Base-by-base conservation (phyloP, 2,329 filamentous ascomycete genomes). In the Rasamsonia emersonii region DNA sequence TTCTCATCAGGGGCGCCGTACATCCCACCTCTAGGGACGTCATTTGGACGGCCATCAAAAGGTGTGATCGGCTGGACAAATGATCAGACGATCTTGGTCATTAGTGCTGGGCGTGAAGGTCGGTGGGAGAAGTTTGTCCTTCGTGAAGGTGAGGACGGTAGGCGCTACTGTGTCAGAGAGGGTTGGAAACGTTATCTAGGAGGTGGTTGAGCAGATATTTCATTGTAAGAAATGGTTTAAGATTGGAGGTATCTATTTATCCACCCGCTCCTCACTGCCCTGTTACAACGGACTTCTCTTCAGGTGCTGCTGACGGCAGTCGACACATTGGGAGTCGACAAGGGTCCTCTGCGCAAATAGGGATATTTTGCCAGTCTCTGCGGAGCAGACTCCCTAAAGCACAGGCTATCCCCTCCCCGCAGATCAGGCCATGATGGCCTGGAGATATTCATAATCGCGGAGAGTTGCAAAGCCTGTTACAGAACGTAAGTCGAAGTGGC, bases 121-220 rank as follows among this genome's bases (percentile, higher is more conserved):
- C 71, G 82, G 30, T 95, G 88, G 86, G 86, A 95, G 63, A 86
- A 82, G 39, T 94, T 93, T 47, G 66, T 79, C 13, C 65, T 93
- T 31, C 70, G 70, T n/a, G 71, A 80, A 34, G 73, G 72, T 9
- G 72, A 79, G 14, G 77, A 82, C 40, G 82, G 83, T 7, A 76
- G 73, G 43, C 70, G 77, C 26, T 65, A 74, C 31, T 75, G 82
- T 40, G 62, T 76, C 18, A 70, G 82, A 41, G 79, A 88, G 49
- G 84, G 82, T 2, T 93, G 86, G 86, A 89, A 85, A 58, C 71
- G 77, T 46, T 91, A 88, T 61, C 61, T 88, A 31, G 71, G 65
- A 29, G 56, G 59, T 18, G 38, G 50, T 24, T 53, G 48, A 56
- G 28, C 5, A 28, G 13, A 24, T 27, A 32, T 4, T 10, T 18